A percentile compares a stretch with the other conserved stretches of the same genome.
Conservation (phyloP, 495 filamentous ascomycete species). For the Xylaria sp. region DNA sequence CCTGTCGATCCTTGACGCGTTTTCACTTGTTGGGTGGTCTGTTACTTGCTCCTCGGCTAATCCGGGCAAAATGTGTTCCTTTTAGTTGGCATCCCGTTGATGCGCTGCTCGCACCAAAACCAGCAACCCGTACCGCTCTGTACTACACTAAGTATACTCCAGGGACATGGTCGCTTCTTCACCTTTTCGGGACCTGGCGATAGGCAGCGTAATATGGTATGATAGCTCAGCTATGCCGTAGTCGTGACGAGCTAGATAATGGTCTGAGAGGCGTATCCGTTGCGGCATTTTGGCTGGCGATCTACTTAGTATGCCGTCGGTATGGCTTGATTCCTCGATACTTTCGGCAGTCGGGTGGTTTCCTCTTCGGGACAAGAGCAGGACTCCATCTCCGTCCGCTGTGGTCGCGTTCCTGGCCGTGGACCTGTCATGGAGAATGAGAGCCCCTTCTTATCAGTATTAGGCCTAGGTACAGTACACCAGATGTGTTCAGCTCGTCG, state of each 20-base stretch:
- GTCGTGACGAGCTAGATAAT: not conserved
- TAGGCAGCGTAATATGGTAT: conserved; percentile 1
- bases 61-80: conserved; percentile 20
- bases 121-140: not conserved
- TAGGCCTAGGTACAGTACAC: not conserved
- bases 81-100: not conserved
- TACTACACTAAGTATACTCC: not conserved
- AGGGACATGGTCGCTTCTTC: conserved; percentile 6
- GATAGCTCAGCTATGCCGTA: conserved; percentile 14
- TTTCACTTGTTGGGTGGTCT: conserved; percentile 1
- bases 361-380: not conserved
- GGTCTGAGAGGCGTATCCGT: not conserved
- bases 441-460: conserved; percentile 6
- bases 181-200: not conserved
- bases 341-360: conserved; percentile 1
- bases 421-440: not conserved
- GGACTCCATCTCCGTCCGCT: conserved; percentile 15
- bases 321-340: not conserved
- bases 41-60: conserved; percentile 20
- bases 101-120: not conserved
- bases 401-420: not conserved
- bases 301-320: not conserved
- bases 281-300: conserved; percentile 20
- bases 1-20: conserved; percentile 12
- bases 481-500: conserved; percentile 9